A percentile compares a stretch with the other conserved stretches of the same genome.
These are phyloP conservation scores for Schoenoplectus tabernaemontani DNA, from an alignment of 202 grass and related monocot genomes.

Conservation along the genomic window DNA sequence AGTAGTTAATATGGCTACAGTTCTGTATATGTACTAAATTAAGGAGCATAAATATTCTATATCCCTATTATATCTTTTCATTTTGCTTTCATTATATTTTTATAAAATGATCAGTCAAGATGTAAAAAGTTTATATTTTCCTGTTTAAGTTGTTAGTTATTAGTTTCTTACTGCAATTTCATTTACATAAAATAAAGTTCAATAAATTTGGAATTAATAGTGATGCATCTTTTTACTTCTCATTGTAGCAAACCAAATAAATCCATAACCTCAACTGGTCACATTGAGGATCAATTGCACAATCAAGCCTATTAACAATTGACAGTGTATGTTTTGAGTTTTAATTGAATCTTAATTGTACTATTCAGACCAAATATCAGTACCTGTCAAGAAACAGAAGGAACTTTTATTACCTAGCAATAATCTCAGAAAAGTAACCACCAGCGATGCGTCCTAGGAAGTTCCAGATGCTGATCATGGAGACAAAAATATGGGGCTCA, in stretches of 20 bases:
- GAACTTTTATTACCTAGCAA: conserved; percentile 51
- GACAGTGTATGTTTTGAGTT: neutral
- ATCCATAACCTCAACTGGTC: neutral
- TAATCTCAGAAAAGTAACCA: conserved; percentile 85
- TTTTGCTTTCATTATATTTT: neutral
- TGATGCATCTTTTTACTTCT: neutral
- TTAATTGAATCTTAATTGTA: neutral
- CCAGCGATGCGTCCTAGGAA: conserved; percentile 74
- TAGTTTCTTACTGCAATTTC: neutral
- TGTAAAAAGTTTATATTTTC: neutral
- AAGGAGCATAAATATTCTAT: neutral
- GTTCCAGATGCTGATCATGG: conserved; percentile 95
- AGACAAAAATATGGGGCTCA: conserved; percentile 73
- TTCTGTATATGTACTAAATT: neutral
- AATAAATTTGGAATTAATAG: neutral
- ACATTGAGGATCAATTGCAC: neutral
- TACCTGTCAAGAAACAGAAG: conserved; percentile 18
- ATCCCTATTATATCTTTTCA: neutral
- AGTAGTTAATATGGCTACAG: neutral
- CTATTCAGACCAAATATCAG: neutral
- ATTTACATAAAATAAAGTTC: neutral
- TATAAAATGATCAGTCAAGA: neutral
- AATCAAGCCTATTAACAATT: neutral
- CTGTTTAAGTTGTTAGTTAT: neutral
- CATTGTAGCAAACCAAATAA: neutral